Evolutionary conservation across 116 monocot genomes (phyloP).

Genomic region (Thalassia testudinum): DNA sequence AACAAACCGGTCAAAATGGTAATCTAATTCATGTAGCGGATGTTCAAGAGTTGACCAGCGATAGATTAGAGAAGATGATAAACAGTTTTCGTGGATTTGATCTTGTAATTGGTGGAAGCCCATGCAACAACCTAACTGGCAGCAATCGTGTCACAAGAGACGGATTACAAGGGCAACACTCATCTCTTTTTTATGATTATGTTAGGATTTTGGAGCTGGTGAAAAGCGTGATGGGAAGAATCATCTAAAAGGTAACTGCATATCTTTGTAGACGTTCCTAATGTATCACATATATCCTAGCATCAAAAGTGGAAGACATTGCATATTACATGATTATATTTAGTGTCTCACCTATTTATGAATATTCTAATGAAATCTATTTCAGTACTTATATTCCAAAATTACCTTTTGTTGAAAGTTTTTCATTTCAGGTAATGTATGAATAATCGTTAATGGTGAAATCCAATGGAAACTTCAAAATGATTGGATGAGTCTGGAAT

Average conservation of each 20-base stretch:
- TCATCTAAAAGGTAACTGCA: neutral
- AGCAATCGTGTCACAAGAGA: conserved; percentile 24
- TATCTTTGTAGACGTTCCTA: no score
- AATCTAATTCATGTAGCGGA: conserved; percentile 24
- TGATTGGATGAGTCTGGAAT: no score
- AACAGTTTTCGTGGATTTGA: conserved; percentile 24
- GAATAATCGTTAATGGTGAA: no score
- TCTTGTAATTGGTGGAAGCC: conserved; percentile 36
- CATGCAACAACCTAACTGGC: conserved; percentile 35
- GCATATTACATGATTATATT: no score
- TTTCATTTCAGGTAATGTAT: no score
- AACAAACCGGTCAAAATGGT: conserved; percentile 34
- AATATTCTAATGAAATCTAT: no score
- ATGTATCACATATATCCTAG: no score
- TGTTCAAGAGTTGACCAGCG: conserved; percentile 12
- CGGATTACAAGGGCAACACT: conserved; percentile 29
- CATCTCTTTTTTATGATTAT: conserved; percentile 28
- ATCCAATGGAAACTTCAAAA: no score
- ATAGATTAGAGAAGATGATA: conserved; percentile 8
- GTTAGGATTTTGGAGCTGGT: conserved; percentile 25
- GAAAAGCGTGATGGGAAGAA: conserved; percentile 15
- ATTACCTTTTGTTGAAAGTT: no score
- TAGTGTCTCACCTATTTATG: no score
- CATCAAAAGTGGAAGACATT: no score
- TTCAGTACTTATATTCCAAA: no score